Evolutionary conservation across 2,329 filamentous ascomycete genomes (phyloP).

Genomic region (Apiospora phragmitis): DNA sequence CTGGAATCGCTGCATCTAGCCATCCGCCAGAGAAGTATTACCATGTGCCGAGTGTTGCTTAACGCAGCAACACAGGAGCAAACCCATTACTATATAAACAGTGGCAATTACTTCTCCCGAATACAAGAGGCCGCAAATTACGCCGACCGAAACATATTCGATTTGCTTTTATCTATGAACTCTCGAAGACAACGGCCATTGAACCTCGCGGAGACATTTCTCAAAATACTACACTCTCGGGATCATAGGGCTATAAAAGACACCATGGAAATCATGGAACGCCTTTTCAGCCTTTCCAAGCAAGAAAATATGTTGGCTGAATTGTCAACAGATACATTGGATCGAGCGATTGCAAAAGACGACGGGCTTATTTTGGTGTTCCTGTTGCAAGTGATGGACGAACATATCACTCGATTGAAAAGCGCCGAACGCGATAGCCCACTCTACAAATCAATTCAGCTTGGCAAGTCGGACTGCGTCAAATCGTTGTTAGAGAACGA

Average conservation of each 20-base stretch:
- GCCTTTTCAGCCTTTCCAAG: not conserved
- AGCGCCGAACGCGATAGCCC: not conserved
- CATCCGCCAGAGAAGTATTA: not conserved
- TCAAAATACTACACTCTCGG: no score
- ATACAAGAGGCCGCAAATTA: not conserved
- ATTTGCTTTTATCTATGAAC: not conserved
- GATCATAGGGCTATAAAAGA: no score
- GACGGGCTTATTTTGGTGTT: not conserved
- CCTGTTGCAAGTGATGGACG: not conserved
- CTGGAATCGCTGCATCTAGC: not conserved
- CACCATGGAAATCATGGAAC: not conserved
- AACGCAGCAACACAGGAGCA: not conserved
- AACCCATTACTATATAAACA: not conserved
- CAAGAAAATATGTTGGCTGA: not conserved
- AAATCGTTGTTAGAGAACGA: not conserved
- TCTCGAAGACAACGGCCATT: not conserved
- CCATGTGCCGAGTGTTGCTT: not conserved
- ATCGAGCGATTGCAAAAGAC: accelerated
- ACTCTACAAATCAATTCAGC: not conserved
- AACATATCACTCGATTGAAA: not conserved
- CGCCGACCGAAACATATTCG: not conserved
- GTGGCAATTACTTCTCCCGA: not conserved
- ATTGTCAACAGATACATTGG: not conserved
- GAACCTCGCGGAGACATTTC: not conserved
- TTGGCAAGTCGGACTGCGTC: accelerated